These are phyloP conservation scores for Scheffersomyces ergatensis DNA, from an alignment of 805 yeast genomes.

Conservation along the genomic window DNA sequence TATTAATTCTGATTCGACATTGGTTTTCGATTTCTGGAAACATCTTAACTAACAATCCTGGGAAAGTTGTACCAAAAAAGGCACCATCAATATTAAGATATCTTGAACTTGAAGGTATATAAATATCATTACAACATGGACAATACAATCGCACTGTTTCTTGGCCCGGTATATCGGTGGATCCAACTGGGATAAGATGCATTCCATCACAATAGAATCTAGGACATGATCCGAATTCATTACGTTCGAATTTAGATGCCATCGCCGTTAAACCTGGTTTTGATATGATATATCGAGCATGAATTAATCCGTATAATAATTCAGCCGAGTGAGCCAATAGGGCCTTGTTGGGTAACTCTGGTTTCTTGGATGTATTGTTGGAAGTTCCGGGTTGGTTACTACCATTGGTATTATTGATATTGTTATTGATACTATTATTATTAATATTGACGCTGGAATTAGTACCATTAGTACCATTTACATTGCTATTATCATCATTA, in stretches of 20 bases:
- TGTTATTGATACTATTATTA: not conserved
- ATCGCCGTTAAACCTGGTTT: slow-evolving; percentile 85
- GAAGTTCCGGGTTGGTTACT: not conserved
- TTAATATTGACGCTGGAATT: not conserved
- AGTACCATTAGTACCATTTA: slow-evolving; percentile 3
- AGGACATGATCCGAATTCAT: slow-evolving; percentile 90
- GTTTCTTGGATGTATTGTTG: slow-evolving; percentile 5
- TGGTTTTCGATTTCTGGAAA: slow-evolving; percentile 87
- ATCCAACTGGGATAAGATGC: slow-evolving; percentile 88
- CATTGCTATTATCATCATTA: slow-evolving; percentile 8
- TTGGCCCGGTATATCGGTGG: slow-evolving; percentile 85
- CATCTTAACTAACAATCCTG: slow-evolving; percentile 87
- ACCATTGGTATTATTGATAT: not conserved
- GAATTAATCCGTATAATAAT: slow-evolving; percentile 87
- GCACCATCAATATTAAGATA: slow-evolving; percentile 93
- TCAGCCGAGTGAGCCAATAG: slow-evolving; percentile 88
- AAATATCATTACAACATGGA: slow-evolving; percentile 91
- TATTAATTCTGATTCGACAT: slow-evolving; percentile 52
- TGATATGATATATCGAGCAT: slow-evolving; percentile 85
- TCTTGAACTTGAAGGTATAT: slow-evolving; percentile 83
- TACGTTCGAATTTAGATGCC: slow-evolving; percentile 91
- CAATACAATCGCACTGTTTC: slow-evolving; percentile 92
- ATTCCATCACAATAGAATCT: slow-evolving; percentile 86
- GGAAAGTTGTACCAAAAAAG: slow-evolving; percentile 93
- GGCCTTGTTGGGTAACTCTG: slow-evolving; percentile 64